Conservation (phyloP, 805 yeast species). For the Candida endomychidarum region DNA sequence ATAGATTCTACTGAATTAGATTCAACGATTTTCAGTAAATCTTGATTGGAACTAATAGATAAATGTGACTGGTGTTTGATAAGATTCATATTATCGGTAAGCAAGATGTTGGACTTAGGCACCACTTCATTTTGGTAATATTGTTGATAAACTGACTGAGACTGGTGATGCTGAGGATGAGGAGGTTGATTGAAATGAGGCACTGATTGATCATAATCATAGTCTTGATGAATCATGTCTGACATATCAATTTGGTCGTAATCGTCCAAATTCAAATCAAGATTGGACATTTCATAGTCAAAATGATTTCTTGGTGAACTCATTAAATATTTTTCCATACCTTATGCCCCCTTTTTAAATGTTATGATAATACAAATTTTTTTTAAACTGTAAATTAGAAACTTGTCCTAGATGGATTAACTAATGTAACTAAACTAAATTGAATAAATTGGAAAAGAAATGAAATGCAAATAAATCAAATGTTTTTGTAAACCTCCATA, state of each 20-base stretch:
- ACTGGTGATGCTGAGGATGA: background rate
- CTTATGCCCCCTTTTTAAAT: too few relatives aligned
- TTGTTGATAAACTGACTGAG: background rate
- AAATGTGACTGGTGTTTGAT: constrained; percentile 10
- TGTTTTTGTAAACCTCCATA: background rate
- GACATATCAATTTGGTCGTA: constrained; percentile 12
- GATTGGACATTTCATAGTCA: constrained; percentile 13
- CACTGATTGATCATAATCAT: background rate
- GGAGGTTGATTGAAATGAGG: background rate
- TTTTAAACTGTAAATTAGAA: background rate
- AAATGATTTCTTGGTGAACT: constrained; percentile 17
- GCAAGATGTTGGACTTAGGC: constrained; percentile 6
- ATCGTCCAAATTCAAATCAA: constrained; percentile 10
- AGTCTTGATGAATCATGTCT: constrained; percentile 8
- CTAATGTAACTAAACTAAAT: too few relatives aligned
- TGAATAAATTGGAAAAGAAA: background rate
- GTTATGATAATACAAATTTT: too few relatives aligned
- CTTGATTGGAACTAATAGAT: constrained; percentile 11
- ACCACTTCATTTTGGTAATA: constrained; percentile 4
- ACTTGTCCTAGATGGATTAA: too few relatives aligned
- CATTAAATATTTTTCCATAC: constrained; percentile 18
- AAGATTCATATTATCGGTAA: constrained; percentile 14
- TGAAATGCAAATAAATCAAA: constrained; percentile 3
- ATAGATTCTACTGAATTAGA: constrained; percentile 31
- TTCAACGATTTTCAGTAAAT: constrained; percentile 13